Percentiles rank a stretch among this genome's conserved stretches.
Conservation (phyloP, 1,139 yeast species). For the Pichia inconspicua region DNA sequence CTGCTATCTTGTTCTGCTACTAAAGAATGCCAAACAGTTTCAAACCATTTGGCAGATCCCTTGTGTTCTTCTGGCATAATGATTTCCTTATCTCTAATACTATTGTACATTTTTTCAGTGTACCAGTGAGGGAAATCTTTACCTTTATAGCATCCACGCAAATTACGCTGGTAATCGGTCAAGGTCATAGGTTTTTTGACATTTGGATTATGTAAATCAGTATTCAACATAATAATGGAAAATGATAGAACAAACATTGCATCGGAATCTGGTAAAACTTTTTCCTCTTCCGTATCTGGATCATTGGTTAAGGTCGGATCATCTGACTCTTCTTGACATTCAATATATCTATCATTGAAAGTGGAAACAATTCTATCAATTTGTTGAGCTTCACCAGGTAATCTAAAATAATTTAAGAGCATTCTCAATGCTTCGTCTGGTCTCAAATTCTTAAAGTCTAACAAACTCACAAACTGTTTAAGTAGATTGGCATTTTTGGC, state of each 20-base stretch:
- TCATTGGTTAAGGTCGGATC: constrained; percentile 12
- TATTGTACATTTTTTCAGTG: constrained; percentile 66
- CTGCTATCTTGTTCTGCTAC: constrained; percentile 44
- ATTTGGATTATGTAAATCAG: constrained; percentile 73
- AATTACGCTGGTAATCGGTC: constrained; percentile 70
- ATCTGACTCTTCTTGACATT: constrained; percentile 34
- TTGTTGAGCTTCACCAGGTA: constrained; percentile 97
- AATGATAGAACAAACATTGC: constrained; percentile 67
- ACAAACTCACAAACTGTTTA: constrained; percentile 55
- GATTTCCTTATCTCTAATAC: constrained; percentile 80
- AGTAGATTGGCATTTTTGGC: constrained; percentile 58
- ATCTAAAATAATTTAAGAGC: constrained; percentile 71
- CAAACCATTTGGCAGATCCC: constrained; percentile 79
- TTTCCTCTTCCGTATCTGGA: constrained; percentile 21
- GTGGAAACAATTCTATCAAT: constrained; percentile 86
- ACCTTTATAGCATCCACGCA: constrained; percentile 71
- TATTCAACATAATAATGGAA: constrained; percentile 69
- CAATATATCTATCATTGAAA: constrained; percentile 75
- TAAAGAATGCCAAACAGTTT: constrained; percentile 84
- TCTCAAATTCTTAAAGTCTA: constrained; percentile 70
- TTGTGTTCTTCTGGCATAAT: constrained; percentile 98
- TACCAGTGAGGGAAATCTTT: constrained; percentile 84
- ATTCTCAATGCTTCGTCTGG: constrained; percentile 91
- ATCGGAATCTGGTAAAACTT: constrained; percentile 62
- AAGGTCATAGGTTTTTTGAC: constrained; percentile 82